Evolutionary conservation across 345 rosid genomes (phyloP), one percentile per base, ranked within the genome.

Genomic region (Melastoma malabathricum): DNA sequence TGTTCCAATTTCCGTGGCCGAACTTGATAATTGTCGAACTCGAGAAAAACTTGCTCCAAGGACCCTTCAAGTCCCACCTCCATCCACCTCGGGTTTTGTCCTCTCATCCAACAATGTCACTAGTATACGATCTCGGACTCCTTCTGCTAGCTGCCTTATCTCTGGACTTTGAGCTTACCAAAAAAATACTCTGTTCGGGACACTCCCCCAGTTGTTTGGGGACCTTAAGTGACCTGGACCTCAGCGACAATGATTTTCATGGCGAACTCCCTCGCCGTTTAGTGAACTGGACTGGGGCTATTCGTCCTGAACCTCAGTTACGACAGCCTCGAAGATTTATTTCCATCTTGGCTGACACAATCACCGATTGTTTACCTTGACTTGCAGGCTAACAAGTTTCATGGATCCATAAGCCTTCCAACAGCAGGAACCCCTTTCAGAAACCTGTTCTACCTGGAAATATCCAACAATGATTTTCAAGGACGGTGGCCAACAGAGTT

Each of bases 371-470:
- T n/a, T n/a, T n/a, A 29, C 20, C 59, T 78, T 39, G 55, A 52
- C 19, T 54, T 68, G 43, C 46, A 45, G 2, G 25, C 51, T 15
- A 71, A 71, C 45, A 48, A 23, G 16, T 59, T 71, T 46, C 25
- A 51, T 1, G 72, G 74, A 0, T 4, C 17, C 7, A 25, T 77
- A 38, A 67, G 58, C 5, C 31, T 27, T 27, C 31, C 31, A 27
- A 27, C 4, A 3, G 3, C 31, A 27, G 31, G 10, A 31, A 31
- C 6, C 38, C 38, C 10, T 1, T 31, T 31, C 38, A 31, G 9
- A 5, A 31, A 2, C 38, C 38, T 31, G 2, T 2, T 2, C 38
- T 2, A 2, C 38, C 38, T 31, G 7, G 38, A 31, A 3, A 31
- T 31, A 31, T 31, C 38, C 38, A 31, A 31, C 38, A 31, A 31